Evolutionary conservation across 805 yeast genomes (phyloP).

Genomic region (Blastobotrys muscicola): DNA sequence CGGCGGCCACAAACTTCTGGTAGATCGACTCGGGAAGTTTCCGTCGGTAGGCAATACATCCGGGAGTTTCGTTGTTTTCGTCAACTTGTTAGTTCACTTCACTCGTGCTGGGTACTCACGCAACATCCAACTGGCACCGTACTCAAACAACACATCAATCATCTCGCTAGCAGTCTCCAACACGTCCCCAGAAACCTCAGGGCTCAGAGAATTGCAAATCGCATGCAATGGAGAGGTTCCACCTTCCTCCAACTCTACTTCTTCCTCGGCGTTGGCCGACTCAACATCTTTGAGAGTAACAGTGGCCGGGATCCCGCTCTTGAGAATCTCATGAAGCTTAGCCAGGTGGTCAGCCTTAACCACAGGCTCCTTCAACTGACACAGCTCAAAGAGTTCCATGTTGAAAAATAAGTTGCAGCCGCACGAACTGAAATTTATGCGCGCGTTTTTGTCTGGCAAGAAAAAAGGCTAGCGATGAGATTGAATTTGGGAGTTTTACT

Average conservation of each 20-base stretch:
- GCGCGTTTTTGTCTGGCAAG: too few species aligned
- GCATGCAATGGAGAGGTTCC: slow-evolving; percentile 78
- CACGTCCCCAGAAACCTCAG: slow-evolving; percentile 35
- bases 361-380: too few species aligned
- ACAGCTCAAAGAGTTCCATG: too few species aligned
- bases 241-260: slow-evolving; percentile 24
- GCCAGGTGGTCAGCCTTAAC: too few species aligned
- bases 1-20: slow-evolving; percentile 58
- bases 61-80: slow-evolving; percentile 67
- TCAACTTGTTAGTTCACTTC: slow-evolving; percentile 35
- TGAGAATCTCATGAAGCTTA: slow-evolving; percentile 36
- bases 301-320: slow-evolving; percentile 70
- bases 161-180: slow-evolving; percentile 39
- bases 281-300: slow-evolving; percentile 72
- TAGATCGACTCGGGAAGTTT: slow-evolving; percentile 41
- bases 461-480: too few species aligned
- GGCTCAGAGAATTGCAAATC: slow-evolving; percentile 43
- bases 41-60: slow-evolving; percentile 60
- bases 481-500: too few species aligned
- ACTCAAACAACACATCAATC: slow-evolving; percentile 60
- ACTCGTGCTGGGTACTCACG: slow-evolving; percentile 7
- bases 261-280: slow-evolving; percentile 8
- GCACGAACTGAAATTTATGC: too few species aligned
- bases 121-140: slow-evolving; percentile 90
- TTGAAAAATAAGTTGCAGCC: too few species aligned